These are phyloP conservation scores for Podosphaera xanthii DNA, from an alignment of 2,329 filamentous ascomycete genomes.

Conservation along the genomic window DNA sequence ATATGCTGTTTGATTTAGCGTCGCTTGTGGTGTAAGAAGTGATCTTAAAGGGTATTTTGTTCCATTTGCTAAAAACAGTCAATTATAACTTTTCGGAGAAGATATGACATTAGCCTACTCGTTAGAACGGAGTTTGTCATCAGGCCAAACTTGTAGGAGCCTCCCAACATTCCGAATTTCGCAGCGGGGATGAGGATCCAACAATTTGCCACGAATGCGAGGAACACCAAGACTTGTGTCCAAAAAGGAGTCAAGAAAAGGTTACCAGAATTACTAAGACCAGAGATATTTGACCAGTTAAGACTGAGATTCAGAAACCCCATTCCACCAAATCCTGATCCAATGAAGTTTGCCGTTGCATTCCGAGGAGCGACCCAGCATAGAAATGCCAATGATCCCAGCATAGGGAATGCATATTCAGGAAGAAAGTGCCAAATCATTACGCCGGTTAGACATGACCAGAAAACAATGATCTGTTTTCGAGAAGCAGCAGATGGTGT, in stretches of 20 bases:
- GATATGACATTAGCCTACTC: constrained; percentile 16
- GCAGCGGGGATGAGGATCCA: constrained; percentile 35
- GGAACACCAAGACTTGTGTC: constrained; percentile 32
- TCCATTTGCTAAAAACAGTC: constrained; percentile 10
- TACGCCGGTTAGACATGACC: constrained; percentile 26
- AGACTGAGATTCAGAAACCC: constrained; percentile 35
- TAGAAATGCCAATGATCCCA: constrained; percentile 34
- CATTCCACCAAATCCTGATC: constrained; percentile 37
- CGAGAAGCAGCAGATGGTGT: constrained; percentile 24
- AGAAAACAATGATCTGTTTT: constrained; percentile 34
- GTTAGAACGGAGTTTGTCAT: constrained; percentile 35
- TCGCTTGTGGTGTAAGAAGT: constrained; percentile 17
- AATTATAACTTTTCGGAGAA: not conserved
- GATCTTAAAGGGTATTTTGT: constrained; percentile 17
- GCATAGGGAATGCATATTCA: constrained; percentile 35
- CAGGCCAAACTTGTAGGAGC: constrained; percentile 25
- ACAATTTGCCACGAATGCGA: constrained; percentile 29
- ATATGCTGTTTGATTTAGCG: constrained; percentile 20
- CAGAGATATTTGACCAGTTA: constrained; percentile 38
- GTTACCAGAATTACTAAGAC: constrained; percentile 19
- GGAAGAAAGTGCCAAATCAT: constrained; percentile 39
- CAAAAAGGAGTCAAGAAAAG: constrained; percentile 34
- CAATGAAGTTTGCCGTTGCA: constrained; percentile 33
- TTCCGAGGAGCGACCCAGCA: constrained; percentile 41
- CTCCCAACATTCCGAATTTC: constrained; percentile 30